Conservation (phyloP, 2,329 filamentous ascomycete genomes). For the Colletotrichum paranaense region DNA sequence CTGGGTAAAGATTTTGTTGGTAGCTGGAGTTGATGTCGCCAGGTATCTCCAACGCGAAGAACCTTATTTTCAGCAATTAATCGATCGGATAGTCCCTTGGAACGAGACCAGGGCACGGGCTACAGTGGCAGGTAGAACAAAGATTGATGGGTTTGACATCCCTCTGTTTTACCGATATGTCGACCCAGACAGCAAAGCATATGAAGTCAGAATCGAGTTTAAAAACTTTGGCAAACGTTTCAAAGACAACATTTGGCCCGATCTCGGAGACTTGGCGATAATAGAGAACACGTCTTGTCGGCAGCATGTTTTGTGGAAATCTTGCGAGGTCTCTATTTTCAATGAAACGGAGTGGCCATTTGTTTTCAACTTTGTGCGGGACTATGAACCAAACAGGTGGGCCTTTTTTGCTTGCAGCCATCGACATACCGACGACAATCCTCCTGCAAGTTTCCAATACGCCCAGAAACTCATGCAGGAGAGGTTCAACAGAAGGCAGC, state of each 20-base stretch:
- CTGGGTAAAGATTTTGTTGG: background rate
- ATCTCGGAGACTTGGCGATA: accelerated
- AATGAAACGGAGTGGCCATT: background rate
- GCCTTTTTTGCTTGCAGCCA: background rate
- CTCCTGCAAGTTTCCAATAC: background rate
- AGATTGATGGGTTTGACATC: background rate
- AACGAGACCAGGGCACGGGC: too few species aligned
- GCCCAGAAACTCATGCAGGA: background rate
- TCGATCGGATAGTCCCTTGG: too few species aligned
- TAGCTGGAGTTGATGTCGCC: background rate
- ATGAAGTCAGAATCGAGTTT: background rate
- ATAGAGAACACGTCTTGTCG: background rate
- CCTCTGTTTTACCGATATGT: background rate
- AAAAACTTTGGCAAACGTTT: background rate
- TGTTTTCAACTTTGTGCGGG: background rate
- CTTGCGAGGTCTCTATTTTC: accelerated
- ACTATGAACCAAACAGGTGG: background rate
- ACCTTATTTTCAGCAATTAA: background rate
- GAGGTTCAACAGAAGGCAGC: background rate
- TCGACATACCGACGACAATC: background rate
- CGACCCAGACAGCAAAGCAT: background rate
- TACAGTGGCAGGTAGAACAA: background rate
- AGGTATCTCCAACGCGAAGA: background rate
- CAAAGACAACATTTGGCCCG: background rate
- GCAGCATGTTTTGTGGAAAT: background rate